Percentiles rank a stretch among this genome's conserved stretches.
phyloP scores from a whole-genome alignment of 345 rosid species.

The Streptanthus diversifolius region DNA sequence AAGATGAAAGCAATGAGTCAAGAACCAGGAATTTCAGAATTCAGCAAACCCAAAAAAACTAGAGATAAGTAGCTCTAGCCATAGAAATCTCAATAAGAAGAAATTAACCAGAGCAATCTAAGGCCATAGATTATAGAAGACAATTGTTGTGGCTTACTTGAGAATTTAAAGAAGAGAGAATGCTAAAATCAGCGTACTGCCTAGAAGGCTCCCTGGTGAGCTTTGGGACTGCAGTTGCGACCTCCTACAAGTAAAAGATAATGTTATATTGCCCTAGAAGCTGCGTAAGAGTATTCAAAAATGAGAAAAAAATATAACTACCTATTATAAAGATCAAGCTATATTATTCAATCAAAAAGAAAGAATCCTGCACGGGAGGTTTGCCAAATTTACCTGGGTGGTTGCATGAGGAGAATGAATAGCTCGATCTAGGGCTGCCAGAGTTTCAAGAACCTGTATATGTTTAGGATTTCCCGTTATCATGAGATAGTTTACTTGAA shows the following conservation, averaged over 20 bases:
- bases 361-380: constrained; percentile 3
- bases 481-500: constrained; percentile 19
- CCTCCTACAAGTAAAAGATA: constrained; percentile 55
- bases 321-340: constrained; percentile 14
- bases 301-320: constrained; percentile 2
- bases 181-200: constrained; percentile 71
- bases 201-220: constrained; percentile 75
- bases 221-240: constrained; percentile 68
- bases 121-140: not conserved
- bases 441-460: constrained; percentile 88
- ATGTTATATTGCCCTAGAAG: not conserved
- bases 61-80: constrained; percentile 7
- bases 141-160: constrained; percentile 51
- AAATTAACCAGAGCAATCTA: constrained; percentile 4
- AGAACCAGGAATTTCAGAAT: constrained; percentile 26
- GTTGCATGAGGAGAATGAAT: constrained; percentile 97
- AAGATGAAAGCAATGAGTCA: constrained; percentile 43
- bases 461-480: constrained; percentile 21
- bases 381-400: constrained; percentile 62
- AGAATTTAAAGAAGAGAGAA: constrained; percentile 92
- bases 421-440: constrained; percentile 85
- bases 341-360: constrained; percentile 2
- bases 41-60: not conserved
- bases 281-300: not conserved
- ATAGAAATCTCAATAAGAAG: constrained; percentile 4